Conservation (phyloP, 1,284 basidiomycete genomes). For the Rhodotorula mucilaginosa region DNA sequence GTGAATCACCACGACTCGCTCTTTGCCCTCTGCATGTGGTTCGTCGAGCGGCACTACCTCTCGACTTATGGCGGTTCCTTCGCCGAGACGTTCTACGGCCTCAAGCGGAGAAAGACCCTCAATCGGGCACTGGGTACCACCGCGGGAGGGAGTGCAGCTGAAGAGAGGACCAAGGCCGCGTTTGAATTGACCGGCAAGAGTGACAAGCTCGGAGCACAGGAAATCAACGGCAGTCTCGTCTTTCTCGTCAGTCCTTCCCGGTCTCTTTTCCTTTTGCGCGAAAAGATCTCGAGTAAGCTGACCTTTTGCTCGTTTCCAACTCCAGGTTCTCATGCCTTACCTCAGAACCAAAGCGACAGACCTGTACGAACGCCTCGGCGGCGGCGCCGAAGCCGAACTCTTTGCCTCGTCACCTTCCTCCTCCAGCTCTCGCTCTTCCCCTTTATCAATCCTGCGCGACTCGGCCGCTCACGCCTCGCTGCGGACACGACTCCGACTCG, state of each 20-base stretch:
- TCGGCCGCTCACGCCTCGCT: neutral
- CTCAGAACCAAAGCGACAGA: conserved; percentile 83
- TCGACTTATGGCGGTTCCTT: conserved; percentile 77
- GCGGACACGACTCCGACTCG: conserved; percentile 10
- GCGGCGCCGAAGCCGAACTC: conserved; percentile 59
- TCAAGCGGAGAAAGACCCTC: conserved; percentile 72
- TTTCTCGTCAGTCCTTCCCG: conserved; percentile 33
- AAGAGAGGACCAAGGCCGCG: conserved; percentile 59
- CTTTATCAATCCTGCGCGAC: conserved; percentile 38
- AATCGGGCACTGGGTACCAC: no score
- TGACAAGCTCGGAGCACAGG: conserved; percentile 62
- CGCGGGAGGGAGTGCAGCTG: conserved; percentile 56
- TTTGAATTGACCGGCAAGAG: conserved; percentile 60
- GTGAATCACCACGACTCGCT: conserved; percentile 96
- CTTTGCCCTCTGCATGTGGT: conserved; percentile 80
- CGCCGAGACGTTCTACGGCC: conserved; percentile 87
- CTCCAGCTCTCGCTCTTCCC: neutral
- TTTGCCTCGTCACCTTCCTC: conserved; percentile 26
- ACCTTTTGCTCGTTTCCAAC: conserved; percentile 4
- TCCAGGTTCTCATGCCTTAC: conserved; percentile 82
- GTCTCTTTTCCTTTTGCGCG: neutral
- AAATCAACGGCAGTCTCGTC: conserved; percentile 54
- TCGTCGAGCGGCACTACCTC: conserved; percentile 89
- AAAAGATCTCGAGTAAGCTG: neutral
- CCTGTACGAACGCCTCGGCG: conserved; percentile 84